Evolutionary conservation across 441 rosid species (phyloP).

Genomic region (Populus hybrid): DNA sequence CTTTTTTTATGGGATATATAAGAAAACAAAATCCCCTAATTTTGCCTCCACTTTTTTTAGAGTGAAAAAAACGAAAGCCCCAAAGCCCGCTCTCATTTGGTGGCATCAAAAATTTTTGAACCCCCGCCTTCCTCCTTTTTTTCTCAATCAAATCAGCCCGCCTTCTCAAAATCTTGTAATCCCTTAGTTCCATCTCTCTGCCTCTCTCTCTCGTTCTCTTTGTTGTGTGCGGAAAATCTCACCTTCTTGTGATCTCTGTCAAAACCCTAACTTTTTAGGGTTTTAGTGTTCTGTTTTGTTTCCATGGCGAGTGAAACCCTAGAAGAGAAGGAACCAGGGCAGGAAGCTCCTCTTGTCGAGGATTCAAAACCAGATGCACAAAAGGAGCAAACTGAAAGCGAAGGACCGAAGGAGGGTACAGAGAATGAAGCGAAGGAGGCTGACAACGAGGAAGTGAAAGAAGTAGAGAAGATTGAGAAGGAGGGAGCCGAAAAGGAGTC

Average conservation of each 20-base stretch:
- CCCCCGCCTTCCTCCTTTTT: conserved; percentile 37
- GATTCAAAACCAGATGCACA: conserved; percentile 12
- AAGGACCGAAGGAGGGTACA: conserved; percentile 17
- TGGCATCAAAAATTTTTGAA: conserved; percentile 30
- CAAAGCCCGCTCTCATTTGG: conserved; percentile 37
- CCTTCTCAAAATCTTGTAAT: not conserved
- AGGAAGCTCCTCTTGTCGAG: conserved; percentile 38
- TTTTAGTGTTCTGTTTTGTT: conserved; percentile 8
- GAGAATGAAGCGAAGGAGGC: conserved; percentile 18
- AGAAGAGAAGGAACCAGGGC: conserved; percentile 53
- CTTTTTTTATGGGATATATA: not conserved
- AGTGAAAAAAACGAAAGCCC: not conserved
- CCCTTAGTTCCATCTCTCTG: conserved; percentile 12
- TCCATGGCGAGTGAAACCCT: conserved; percentile 72
- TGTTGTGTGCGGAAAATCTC: not conserved
- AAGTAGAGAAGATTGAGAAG: conserved; percentile 17
- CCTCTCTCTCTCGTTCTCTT: not conserved
- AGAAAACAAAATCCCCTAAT: not conserved
- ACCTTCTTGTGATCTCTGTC: not conserved
- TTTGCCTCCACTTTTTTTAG: not conserved
- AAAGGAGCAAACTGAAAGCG: conserved; percentile 9
- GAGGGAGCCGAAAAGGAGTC: conserved; percentile 19
- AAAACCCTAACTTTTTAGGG: conserved; percentile 23
- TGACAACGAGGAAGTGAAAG: conserved; percentile 15
- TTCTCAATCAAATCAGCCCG: conserved; percentile 16